Percentiles rank a stretch among this genome's conserved stretches.
Conservation (phyloP, 306 rosid genomes). For the Corylus avellana region DNA sequence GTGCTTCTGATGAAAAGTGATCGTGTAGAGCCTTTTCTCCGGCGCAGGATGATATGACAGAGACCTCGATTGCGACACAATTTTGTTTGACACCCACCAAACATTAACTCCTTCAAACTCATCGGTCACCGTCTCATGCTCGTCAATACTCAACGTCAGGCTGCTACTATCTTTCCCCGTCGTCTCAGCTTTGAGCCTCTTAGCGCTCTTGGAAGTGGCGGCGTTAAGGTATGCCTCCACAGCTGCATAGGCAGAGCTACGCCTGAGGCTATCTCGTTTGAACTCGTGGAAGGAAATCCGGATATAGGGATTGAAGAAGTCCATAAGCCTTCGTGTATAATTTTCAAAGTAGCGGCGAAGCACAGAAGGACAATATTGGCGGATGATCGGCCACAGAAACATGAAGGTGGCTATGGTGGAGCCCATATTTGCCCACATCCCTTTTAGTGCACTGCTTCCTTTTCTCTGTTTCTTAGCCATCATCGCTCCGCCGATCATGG, state of each 20-base stretch:
- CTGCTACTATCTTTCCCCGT: constrained; percentile 60
- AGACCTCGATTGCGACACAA: constrained; percentile 30
- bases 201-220: constrained; percentile 67
- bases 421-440: constrained; percentile 75
- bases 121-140: constrained; percentile 67
- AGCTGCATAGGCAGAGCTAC: constrained; percentile 66
- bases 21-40: constrained; percentile 58
- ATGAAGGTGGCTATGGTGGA: constrained; percentile 76
- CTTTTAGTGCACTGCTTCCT: constrained; percentile 19
- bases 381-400: constrained; percentile 73
- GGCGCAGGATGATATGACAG: constrained; percentile 56
- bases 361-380: constrained; percentile 74
- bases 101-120: constrained; percentile 49
- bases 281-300: constrained; percentile 70
- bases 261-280: constrained; percentile 63
- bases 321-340: constrained; percentile 40
- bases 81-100: constrained; percentile 65
- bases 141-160: constrained; percentile 71
- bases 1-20: constrained; percentile 62
- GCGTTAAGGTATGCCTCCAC: constrained; percentile 81
- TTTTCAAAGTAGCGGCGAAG: constrained; percentile 47
- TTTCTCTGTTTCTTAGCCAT: too few species aligned
- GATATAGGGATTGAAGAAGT: constrained; percentile 65
- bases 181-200: constrained; percentile 80
- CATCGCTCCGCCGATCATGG: too few species aligned